Base-by-base conservation (phyloP, 352 stramenopile genomes). In the Phytophthora megakarya region DNA sequence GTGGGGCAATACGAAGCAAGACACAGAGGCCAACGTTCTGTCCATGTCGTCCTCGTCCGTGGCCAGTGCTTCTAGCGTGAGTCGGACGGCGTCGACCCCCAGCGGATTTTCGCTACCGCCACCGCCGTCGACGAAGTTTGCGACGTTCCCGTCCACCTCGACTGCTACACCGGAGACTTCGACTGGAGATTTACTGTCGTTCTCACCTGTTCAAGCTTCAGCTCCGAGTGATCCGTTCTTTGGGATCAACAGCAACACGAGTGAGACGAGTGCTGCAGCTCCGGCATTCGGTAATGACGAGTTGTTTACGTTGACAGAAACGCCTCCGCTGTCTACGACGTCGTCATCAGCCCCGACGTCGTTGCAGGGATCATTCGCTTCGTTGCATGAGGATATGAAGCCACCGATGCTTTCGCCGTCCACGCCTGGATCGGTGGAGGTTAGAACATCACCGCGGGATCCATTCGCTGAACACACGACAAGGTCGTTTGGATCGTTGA, bases 141-240 rank as follows among this genome's bases (percentile, higher is more conserved):
- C 51, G 15, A 58, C 69, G 39, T 68, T 73, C 30, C 23, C 61
- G 19, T 56, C 35, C 2, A 16, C 62, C 25, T 51, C 19, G 6
- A 18, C 65, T 23, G 3, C 19, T 21, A 56, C 67, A 3, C 48
- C 32, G 1, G 52, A 73, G 26, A 51, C 57, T 43, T 54, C 56
- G n/a, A 70, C 66, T 23, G 63, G 52, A 2, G 67, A 84, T 33
- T 70, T 90, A 43, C 60, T 90, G 42, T 88, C 78, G n/a, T 90
- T 90, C 51, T 88, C 81, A 25, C 81, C 81, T 1, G 63, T 90
- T 16, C 65, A 67, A 4, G 54, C 62, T 6, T 39, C 71, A 3
- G 23, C 53, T 0, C 23, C 61, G 2, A 72, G 32, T 35, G 66
- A 75, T 43, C 73, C 61, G 54, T 87, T 79, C 39, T 72, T 82